Evolutionary conservation across 768 basidiomycete genomes (phyloP), one percentile per base, ranked within the genome.

Genomic region (Boletus rubropictus): DNA sequence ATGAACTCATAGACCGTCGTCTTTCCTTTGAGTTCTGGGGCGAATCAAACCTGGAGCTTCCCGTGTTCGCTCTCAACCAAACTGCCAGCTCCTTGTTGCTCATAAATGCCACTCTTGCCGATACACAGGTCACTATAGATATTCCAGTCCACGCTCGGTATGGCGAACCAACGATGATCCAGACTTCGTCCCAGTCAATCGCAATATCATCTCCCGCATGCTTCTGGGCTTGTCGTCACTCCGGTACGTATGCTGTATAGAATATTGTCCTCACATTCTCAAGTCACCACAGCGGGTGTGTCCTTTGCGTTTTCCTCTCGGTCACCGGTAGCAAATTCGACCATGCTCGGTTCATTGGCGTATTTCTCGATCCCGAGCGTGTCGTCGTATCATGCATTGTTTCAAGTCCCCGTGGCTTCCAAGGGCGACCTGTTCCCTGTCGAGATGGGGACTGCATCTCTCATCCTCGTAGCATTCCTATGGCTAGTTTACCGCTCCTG

Each of bases 61-160:
- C 76, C 25, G 65, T 70, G 14, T 67, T 63, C 15, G 70, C 68
- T 20, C 62, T 73, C 2, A 48, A 63, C 20, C 48, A 50, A 24
- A 37, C 52, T 2, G 55, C 54, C 47, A 55, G 59, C 2, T 56
- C 56, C 5, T 42, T 72, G 8, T 51, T 73, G 25, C 61, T 73
- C 33, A 21, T 75, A 35, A 58, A 62, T 29, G 59, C 61, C 4
- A 57, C 63, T 5, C 38, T 42, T 3, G 12, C 45, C 34, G 27
- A 31, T 47, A 42, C 53, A 28, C 50, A 41, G 20, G 37, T 57
- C 17, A 35, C 49, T 0, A 43, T 73, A 20, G 62, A 70, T 20
- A 48, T 77, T 5, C 76, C 75, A 7, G 44, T 77, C 34, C 75
- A 77, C 52, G 67, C 66, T 15, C 70, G 75, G 12, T 77, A 77